phyloP scores from a whole-genome alignment of 345 rosid genomes.

The Brassica nigra region DNA sequence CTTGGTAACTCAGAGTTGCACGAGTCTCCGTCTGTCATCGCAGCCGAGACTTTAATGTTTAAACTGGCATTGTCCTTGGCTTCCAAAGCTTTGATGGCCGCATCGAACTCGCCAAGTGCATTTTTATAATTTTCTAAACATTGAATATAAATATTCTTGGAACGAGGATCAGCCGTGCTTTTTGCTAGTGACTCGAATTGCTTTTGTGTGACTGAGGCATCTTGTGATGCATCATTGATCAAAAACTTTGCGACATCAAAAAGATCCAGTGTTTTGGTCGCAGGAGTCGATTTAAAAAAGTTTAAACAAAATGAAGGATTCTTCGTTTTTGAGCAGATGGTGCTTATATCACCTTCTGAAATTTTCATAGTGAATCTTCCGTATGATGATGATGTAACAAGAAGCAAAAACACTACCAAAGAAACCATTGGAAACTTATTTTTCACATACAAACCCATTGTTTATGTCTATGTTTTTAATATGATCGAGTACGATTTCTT shows the following conservation, averaged over 20 bases:
- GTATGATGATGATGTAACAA: not conserved
- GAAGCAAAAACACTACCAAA: not conserved
- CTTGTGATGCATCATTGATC: not conserved
- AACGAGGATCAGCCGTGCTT: not conserved
- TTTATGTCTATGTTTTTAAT: not conserved
- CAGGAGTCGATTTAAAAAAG: slow-evolving; percentile 8
- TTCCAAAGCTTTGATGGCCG: slow-evolving; percentile 7
- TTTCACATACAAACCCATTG: slow-evolving; percentile 9
- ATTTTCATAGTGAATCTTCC: not conserved
- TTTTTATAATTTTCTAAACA: not conserved
- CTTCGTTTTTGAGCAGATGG: not conserved
- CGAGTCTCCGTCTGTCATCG: not conserved
- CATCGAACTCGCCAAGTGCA: not conserved
- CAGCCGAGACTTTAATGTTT: slow-evolving; percentile 6
- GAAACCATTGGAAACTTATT: not conserved
- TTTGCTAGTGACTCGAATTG: not conserved
- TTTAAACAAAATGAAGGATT: not conserved
- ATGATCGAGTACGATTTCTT: not conserved
- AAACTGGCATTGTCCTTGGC: not conserved
- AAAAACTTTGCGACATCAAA: not conserved
- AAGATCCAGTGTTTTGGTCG: not conserved
- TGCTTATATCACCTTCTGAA: not conserved
- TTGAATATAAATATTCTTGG: not conserved
- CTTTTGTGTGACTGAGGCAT: not conserved
- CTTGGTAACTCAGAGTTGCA: not conserved